Conservation (phyloP, 129 eudicot species). For the Lactuca sativa region DNA sequence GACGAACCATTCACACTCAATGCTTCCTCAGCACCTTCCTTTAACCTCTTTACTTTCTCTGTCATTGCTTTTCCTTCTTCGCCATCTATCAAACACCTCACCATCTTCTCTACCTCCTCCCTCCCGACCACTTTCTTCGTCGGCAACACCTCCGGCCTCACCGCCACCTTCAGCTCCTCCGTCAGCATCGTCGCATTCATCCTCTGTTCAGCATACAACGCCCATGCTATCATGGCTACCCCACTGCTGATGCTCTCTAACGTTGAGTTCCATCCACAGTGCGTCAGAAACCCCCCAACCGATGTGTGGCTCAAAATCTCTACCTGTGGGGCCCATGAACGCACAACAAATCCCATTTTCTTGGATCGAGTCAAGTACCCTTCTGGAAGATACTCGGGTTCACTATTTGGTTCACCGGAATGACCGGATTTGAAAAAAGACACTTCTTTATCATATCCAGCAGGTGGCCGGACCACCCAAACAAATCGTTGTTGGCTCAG, state of each 20-base stretch:
- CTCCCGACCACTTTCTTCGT: slow-evolving; percentile 44
- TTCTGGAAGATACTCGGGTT: slow-evolving; percentile 37
- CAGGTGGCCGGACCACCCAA: slow-evolving; percentile 52
- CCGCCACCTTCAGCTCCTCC: slow-evolving; percentile 56
- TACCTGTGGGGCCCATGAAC: slow-evolving; percentile 54
- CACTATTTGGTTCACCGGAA: slow-evolving; percentile 1
- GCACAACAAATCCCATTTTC: slow-evolving; percentile 41
- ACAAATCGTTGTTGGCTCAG: slow-evolving; percentile 45
- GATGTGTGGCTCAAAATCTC: slow-evolving; percentile 44
- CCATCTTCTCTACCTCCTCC: slow-evolving; percentile 57
- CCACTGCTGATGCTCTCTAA: slow-evolving; percentile 53
- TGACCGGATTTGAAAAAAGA: slow-evolving; percentile 15
- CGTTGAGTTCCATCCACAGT: slow-evolving; percentile 70
- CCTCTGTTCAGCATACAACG: slow-evolving; percentile 60
- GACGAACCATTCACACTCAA: slow-evolving; percentile 39
- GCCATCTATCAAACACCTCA: slow-evolving; percentile 38
- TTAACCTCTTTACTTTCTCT: slow-evolving; percentile 37
- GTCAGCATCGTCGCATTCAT: slow-evolving; percentile 49
- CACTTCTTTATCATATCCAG: neutral
- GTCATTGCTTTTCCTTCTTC: slow-evolving; percentile 38
- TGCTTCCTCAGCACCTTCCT: slow-evolving; percentile 30
- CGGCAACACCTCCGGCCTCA: slow-evolving; percentile 43
- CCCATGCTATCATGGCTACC: slow-evolving; percentile 65
- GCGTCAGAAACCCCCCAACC: slow-evolving; percentile 57
- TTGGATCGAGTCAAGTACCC: slow-evolving; percentile 42